Evolutionary conservation across 1,284 basidiomycete species (phyloP).

Genomic region (Cutaneotrichosporon cutaneum): DNA sequence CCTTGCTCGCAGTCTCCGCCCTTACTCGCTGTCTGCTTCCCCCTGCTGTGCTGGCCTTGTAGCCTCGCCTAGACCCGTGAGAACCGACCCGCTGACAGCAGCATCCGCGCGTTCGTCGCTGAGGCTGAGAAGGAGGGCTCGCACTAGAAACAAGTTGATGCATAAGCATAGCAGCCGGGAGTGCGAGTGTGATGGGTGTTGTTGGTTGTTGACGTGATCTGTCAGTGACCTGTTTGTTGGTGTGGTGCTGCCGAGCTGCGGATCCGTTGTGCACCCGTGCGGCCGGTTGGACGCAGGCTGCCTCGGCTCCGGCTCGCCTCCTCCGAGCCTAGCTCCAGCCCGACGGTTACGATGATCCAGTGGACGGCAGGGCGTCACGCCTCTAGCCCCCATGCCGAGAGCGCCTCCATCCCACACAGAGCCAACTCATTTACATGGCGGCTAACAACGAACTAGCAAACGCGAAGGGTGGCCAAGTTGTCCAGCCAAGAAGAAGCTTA

Average conservation of each 20-base stretch:
- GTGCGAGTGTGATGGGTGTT: neutral
- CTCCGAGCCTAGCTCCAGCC: no score
- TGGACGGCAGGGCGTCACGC: no score
- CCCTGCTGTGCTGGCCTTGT: no score
- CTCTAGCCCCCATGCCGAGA: no score
- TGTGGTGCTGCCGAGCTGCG: no score
- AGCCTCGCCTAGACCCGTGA: no score
- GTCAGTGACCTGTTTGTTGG: no score
- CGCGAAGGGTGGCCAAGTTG: neutral
- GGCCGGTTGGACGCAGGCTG: no score
- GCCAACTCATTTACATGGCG: slow-evolving; percentile 3
- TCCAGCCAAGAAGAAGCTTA: slow-evolving; percentile 44
- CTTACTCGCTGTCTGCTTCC: neutral
- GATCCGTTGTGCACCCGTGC: no score
- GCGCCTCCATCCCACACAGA: neutral
- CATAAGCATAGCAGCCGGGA: slow-evolving; percentile 14
- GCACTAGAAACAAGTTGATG: slow-evolving; percentile 23
- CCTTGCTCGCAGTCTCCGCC: neutral
- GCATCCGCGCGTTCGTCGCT: slow-evolving; percentile 51
- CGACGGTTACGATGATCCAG: no score
- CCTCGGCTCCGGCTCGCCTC: no score
- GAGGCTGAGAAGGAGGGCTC: slow-evolving; percentile 48
- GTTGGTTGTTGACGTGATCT: neutral
- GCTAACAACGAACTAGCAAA: neutral
- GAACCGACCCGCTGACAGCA: slow-evolving; percentile 22